phyloP scores from a whole-genome alignment of 345 rosid genomes.

The Populus tremula region DNA sequence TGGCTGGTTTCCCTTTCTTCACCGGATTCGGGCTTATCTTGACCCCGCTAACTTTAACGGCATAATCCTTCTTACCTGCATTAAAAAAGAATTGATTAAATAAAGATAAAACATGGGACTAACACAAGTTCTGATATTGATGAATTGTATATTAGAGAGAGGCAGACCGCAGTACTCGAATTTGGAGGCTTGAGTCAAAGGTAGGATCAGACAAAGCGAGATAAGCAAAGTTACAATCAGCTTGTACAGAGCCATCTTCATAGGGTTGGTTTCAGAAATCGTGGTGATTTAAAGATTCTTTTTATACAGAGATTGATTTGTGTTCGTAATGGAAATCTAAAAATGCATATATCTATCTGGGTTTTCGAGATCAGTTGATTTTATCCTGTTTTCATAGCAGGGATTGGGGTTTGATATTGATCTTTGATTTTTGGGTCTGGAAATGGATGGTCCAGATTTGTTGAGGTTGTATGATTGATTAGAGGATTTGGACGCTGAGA shows the following conservation, averaged over 20 bases:
- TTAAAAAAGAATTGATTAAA: not conserved
- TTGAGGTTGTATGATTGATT: too few relatives aligned
- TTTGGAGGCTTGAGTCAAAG: constrained; percentile 28
- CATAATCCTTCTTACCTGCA: constrained; percentile 36
- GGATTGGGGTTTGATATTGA: not conserved
- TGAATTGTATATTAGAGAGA: not conserved
- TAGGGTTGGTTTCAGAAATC: not conserved
- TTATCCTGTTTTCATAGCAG: too few relatives aligned
- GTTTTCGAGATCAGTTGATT: too few relatives aligned
- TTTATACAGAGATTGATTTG: too few relatives aligned
- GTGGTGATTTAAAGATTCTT: not conserved
- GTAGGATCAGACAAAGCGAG: constrained; percentile 24
- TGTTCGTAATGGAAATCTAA: too few relatives aligned
- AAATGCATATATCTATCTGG: too few relatives aligned
- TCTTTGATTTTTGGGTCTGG: too few relatives aligned
- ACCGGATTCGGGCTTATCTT: constrained; percentile 45
- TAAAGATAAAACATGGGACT: not conserved
- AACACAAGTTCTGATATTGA: not conserved
- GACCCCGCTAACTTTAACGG: constrained; percentile 42
- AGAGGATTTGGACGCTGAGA: too few relatives aligned
- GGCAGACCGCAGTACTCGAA: constrained; percentile 43
- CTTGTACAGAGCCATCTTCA: constrained; percentile 11
- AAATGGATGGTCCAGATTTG: too few relatives aligned
- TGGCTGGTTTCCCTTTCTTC: constrained; percentile 41
- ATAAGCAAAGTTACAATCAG: constrained; percentile 4